Percentiles rank a stretch among this genome's conserved stretches.
phyloP scores from a whole-genome alignment of 2,329 filamentous ascomycete species.

The Aureobasidium sp. region DNA sequence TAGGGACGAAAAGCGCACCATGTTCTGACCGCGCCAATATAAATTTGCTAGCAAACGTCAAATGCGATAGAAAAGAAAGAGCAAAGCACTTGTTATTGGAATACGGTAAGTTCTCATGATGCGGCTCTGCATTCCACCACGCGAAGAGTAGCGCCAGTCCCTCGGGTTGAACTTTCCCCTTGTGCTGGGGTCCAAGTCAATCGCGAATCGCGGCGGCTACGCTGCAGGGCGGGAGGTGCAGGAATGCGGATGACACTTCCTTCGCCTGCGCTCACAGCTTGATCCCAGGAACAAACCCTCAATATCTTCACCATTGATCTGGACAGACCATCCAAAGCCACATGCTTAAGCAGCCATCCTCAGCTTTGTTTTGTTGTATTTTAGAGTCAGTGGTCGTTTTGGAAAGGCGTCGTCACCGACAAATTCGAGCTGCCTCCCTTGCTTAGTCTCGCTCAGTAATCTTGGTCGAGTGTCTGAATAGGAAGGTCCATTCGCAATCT shows the following conservation, averaged over 20 bases:
- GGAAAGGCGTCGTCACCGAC: neutral
- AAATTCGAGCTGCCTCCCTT: neutral
- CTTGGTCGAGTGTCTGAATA: neutral
- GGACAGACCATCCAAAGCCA: neutral
- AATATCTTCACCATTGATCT: neutral
- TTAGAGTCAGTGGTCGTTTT: neutral
- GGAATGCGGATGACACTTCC: neutral
- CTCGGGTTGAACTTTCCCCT: neutral
- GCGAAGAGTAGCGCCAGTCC: neutral
- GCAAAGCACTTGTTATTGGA: neutral
- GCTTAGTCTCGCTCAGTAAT: neutral
- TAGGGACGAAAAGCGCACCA: neutral
- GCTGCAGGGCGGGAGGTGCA: neutral
- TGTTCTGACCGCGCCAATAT: neutral
- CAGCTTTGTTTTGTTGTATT: neutral
- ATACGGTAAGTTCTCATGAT: neutral
- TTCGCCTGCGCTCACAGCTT: neutral
- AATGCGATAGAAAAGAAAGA: neutral
- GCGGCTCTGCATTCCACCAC: slow-evolving; percentile 2
- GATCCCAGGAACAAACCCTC: neutral
- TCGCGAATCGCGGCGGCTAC: neutral
- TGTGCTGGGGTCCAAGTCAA: neutral
- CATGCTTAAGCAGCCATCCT: neutral
- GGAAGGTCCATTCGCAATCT: neutral
- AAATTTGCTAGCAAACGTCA: neutral